Percentiles rank a stretch among this genome's conserved stretches.
phyloP scores from a whole-genome alignment of 345 rosid species.

The Moricandia arvensis region DNA sequence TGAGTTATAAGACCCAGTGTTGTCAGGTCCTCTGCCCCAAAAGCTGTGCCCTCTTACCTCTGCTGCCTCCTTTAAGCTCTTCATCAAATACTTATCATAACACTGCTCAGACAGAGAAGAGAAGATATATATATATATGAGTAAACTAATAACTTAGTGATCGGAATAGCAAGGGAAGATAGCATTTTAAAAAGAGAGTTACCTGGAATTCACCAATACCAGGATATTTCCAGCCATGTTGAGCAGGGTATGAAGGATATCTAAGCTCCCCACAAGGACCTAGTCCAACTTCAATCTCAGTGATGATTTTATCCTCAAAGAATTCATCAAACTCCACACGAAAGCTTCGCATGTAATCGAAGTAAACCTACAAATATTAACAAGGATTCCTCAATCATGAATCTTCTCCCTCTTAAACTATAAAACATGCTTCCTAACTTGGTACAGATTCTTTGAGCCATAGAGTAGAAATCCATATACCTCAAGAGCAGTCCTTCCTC shows the following conservation, averaged over 20 bases:
- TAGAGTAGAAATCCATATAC: too few relatives aligned
- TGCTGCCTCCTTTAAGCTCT: constrained; percentile 73
- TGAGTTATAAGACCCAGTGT: constrained; percentile 78
- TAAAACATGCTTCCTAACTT: background rate
- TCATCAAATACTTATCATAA: constrained; percentile 81
- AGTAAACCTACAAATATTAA: constrained; percentile 61
- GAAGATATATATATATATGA: background rate
- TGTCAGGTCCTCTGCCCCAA: constrained; percentile 85
- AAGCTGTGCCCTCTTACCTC: constrained; percentile 75
- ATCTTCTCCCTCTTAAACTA: background rate
- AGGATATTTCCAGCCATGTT: constrained; percentile 90
- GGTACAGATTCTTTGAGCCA: background rate
- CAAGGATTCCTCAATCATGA: background rate
- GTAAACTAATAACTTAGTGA: background rate
- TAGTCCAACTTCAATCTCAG: constrained; percentile 87
- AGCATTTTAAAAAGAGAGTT: background rate
- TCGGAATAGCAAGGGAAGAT: background rate
- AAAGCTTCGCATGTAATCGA: constrained; percentile 96
- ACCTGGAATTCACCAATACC: constrained; percentile 99
- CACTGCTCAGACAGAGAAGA: constrained; percentile 68
- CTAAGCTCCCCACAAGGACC: constrained; percentile 98
- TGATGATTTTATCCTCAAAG: constrained; percentile 64
- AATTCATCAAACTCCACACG: constrained; percentile 85
- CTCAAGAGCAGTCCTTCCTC: constrained; percentile 92
- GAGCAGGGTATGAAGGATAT: constrained; percentile 85